Evolutionary conservation across 1,139 yeast genomes (phyloP), one percentile per base, ranked within the genome.

Genomic region (Candida tetrigidarum): DNA sequence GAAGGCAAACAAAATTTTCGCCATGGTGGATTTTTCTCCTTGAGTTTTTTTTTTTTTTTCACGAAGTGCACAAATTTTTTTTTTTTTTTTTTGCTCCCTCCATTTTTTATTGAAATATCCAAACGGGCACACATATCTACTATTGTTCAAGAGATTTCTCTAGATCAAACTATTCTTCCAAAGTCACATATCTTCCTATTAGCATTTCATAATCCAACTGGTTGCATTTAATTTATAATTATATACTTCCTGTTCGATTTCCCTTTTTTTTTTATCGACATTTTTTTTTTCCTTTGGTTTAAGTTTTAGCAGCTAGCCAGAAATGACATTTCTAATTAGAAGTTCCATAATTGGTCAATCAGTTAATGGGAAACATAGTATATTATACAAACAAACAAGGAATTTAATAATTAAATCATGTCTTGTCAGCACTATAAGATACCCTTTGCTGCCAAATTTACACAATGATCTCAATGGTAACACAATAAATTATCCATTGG

Each of bases 361-460:
- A 19, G 23, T 41, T 35, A 29, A 40, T 36, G 39, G 41, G 2
- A 42, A 38, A 37, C 33, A 37, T 5, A 23, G 19, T 37, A 36
- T 41, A 22, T 28, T 38, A 14, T 22, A 37, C 20, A 37, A 19
- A 14, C 40, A 39, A 18, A 44, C 44, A 32, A 44, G 50, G 39
- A 47, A 27, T 32, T 43, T 47, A 33, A 38, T 37, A 18, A 40
- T 45, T 15, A 42, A 44, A 36, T 26, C 44, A 26, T 35, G 42
- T 9, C 37, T 47, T 28, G 33, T 37, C 5, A 28, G 35, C 16
- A 15, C 34, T 8, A 35, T 39, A 14, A 53, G 60, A 43, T 58
- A 57, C 39, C 62, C 62, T 7, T 53, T 60, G 33, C 50, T 54
- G 39, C 61, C 62, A 11, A 33, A 43, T 25, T 49, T 58, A 36